Evolutionary conservation across 495 filamentous ascomycete genomes (phyloP), one percentile per base, ranked within the genome.

Genomic region (Trichoderma gamsii): DNA sequence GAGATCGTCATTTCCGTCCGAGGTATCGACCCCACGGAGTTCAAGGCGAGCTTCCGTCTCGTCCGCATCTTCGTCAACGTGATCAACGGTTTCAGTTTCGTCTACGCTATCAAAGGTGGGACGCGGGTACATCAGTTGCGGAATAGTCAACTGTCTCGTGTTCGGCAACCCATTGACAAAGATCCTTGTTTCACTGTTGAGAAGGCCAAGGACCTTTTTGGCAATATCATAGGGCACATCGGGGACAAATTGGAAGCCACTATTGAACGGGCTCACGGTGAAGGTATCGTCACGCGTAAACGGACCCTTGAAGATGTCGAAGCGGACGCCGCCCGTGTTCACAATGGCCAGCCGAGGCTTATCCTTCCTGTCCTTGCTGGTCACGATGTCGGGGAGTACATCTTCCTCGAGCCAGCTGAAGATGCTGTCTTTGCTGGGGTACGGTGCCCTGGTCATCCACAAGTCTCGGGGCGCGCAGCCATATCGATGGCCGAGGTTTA

Each of bases 321-420:
- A 98, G 63, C 95, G 90, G 68, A 98, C 87, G 3, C 90, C 90
- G 12, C 95, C 95, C 8, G 92, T 96, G 74, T 99, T 99, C 35
- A 89, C 78, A 69, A 98, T 84, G 11, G 88, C 89, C 9, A 97
- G 79, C 0, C 85, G 83, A 15, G 92, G 83, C 1, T 74, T 72
- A 32, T 83, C 69, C 32, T 71, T 71, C 18, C 76, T 75, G 65
- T 70, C 66, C n/a, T 72, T 41, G 38, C 77, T 78, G 70, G 74
- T 73, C 52, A 91, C 77, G 25, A 86, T 76, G 29, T 84, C 82
- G 0, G 91, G 88, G 1, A 99, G 78, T 1, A 97, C 87, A 43
- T 88, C 77, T 9, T 86, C 80, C 74, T 90, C 88, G 6, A 98
- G 84, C 88, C 89, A 93, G 29, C 85, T 87, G 75, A 91, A 94